These are phyloP conservation scores for Talaromyces sp. DNA, from an alignment of 2,329 filamentous ascomycete species.

Conservation along the genomic window DNA sequence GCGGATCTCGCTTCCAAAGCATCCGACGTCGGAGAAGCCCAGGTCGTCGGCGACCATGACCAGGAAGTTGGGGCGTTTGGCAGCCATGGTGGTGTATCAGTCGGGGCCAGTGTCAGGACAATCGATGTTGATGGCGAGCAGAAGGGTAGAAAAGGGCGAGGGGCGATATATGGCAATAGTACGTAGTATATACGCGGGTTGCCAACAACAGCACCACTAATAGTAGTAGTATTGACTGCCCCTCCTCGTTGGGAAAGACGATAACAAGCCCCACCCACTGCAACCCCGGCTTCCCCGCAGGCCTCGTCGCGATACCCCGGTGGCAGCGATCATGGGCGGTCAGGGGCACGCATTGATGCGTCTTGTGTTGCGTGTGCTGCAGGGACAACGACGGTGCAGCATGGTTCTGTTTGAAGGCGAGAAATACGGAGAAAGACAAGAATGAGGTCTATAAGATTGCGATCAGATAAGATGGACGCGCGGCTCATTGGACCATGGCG, in stretches of 20 bases:
- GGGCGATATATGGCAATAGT: background rate
- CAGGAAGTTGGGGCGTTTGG: conserved; percentile 56
- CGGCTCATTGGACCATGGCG: background rate
- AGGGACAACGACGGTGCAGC: background rate
- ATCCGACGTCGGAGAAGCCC: conserved; percentile 57
- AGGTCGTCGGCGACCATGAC: conserved; percentile 57
- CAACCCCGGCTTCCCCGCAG: background rate
- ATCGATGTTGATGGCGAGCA: background rate
- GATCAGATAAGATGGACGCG: background rate
- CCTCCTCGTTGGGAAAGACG: background rate
- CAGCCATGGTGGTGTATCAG: conserved; percentile 17
- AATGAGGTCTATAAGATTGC: background rate
- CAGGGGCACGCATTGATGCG: background rate
- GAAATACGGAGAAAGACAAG: background rate
- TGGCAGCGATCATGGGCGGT: background rate
- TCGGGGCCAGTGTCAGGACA: background rate
- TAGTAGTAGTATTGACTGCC: background rate
- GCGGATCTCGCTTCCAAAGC: conserved; percentile 58
- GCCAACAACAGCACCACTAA: background rate
- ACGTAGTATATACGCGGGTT: background rate
- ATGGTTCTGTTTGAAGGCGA: background rate
- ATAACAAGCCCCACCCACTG: background rate
- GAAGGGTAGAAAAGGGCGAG: background rate
- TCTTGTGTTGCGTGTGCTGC: background rate
- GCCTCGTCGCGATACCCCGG: background rate